phyloP scores from a whole-genome alignment of 176 grass and related monocot species.

The Melocanna baccifera region DNA sequence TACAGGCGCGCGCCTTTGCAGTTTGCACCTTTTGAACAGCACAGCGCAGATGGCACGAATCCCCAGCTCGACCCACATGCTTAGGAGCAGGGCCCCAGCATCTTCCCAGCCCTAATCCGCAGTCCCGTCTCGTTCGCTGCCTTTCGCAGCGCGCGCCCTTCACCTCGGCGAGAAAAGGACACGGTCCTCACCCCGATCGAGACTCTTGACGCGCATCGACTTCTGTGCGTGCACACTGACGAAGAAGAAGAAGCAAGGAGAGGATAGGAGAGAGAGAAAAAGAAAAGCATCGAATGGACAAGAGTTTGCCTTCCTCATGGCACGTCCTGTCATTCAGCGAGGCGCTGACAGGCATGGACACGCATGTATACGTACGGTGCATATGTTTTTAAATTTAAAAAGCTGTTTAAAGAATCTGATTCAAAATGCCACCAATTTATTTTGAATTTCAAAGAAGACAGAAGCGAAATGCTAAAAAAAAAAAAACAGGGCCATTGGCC shows the following conservation, averaged over 20 bases:
- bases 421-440: no score
- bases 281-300: not conserved
- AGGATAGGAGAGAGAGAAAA: not conserved
- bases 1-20: conserved; percentile 17
- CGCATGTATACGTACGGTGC: no score
- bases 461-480: no score
- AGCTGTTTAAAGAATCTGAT: no score
- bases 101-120: not conserved
- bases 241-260: not conserved
- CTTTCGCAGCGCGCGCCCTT: not conserved
- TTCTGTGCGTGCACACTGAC: not conserved
- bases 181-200: not conserved
- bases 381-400: no score
- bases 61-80: conserved; percentile 28
- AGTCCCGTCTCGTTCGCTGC: not conserved
- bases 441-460: no score
- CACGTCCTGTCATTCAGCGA: conserved; percentile 24
- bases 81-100: not conserved
- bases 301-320: conserved; percentile 56
- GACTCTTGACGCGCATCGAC: conserved; percentile 37
- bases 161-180: conserved; percentile 36
- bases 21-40: not conserved
- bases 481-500: not conserved
- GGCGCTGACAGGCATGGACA: conserved; percentile 31
- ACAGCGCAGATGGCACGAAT: conserved; percentile 16